A percentile compares a stretch with the other conserved stretches of the same genome.
phyloP scores from a whole-genome alignment of 768 basidiomycete genomes.

The Podaxis mareebaensis region DNA sequence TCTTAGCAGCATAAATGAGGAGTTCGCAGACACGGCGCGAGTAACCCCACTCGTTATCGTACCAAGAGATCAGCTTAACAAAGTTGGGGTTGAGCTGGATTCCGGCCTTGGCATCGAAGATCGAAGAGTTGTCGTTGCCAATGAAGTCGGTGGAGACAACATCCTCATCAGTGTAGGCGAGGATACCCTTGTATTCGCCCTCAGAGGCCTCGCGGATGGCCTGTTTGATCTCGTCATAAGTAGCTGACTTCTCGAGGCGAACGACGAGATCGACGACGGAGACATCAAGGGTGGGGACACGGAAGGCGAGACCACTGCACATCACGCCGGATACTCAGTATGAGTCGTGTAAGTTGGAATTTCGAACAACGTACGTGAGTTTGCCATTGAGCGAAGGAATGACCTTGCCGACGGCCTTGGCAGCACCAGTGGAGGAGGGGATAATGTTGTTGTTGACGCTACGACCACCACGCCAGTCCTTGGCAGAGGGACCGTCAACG shows the following conservation, averaged over 20 bases:
- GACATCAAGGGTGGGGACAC: constrained; percentile 94
- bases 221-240: constrained; percentile 90
- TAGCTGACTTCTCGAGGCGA: constrained; percentile 81
- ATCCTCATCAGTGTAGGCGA: constrained; percentile 90
- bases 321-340: too few relatives aligned
- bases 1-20: constrained; percentile 74
- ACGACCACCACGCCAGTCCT: constrained; percentile 98
- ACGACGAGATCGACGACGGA: constrained; percentile 98
- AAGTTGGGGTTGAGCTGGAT: constrained; percentile 92
- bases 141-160: constrained; percentile 95
- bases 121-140: constrained; percentile 75
- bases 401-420: constrained; percentile 99
- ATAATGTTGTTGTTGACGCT: constrained; percentile 98
- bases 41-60: constrained; percentile 96
- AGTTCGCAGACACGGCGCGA: constrained; percentile 92
- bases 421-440: constrained; percentile 97
- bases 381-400: constrained; percentile 96
- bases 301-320: constrained; percentile 88
- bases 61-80: constrained; percentile 96
- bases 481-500: constrained; percentile 91
- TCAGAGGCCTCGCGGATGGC: constrained; percentile 79
- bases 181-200: constrained; percentile 67
- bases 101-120: constrained; percentile 93
- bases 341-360: constrained; percentile 6
- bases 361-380: constrained; percentile 73